Evolutionary conservation across 805 yeast genomes (phyloP).

Genomic region (Ogataea trehalophila): DNA sequence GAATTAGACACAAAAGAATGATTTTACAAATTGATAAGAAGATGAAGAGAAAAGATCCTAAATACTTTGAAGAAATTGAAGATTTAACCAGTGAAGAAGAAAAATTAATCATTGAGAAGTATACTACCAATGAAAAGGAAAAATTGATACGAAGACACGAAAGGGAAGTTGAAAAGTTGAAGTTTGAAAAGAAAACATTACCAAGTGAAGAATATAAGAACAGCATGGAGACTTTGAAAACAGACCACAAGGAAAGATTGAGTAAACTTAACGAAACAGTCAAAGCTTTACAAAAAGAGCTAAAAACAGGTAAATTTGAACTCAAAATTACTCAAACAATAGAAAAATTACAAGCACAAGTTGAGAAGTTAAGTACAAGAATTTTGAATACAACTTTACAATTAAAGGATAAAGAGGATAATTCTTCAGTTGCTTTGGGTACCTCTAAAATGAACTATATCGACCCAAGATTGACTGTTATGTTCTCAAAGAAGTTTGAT

Average conservation of each 20-base stretch:
- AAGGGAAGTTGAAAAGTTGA: constrained; percentile 72
- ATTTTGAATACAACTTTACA: constrained; percentile 65
- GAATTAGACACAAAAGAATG: constrained; percentile 66
- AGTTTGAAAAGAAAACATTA: constrained; percentile 50
- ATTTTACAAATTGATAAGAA: constrained; percentile 60
- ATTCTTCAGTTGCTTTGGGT: constrained; percentile 87
- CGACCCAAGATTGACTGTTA: constrained; percentile 87
- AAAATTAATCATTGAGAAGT: constrained; percentile 47
- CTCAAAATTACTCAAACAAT: constrained; percentile 47
- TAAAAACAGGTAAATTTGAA: constrained; percentile 53
- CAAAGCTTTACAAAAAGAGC: constrained; percentile 51
- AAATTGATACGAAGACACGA: constrained; percentile 58
- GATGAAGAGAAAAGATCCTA: constrained; percentile 43
- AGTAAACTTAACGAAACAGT: constrained; percentile 48
- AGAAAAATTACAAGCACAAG: constrained; percentile 68
- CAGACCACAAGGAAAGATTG: constrained; percentile 52
- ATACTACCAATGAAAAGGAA: constrained; percentile 63
- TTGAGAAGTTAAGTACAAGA: constrained; percentile 68
- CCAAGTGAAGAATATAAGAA: constrained; percentile 49
- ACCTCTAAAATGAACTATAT: constrained; percentile 94
- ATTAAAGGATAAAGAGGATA: constrained; percentile 88
- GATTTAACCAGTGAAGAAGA: constrained; percentile 65
- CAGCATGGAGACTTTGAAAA: constrained; percentile 46
- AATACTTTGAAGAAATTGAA: constrained; percentile 63
- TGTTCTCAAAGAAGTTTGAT: constrained; percentile 76